These are phyloP conservation scores for Suhomyces yuchorum DNA, from an alignment of 1,139 yeast genomes.

Conservation along the genomic window DNA sequence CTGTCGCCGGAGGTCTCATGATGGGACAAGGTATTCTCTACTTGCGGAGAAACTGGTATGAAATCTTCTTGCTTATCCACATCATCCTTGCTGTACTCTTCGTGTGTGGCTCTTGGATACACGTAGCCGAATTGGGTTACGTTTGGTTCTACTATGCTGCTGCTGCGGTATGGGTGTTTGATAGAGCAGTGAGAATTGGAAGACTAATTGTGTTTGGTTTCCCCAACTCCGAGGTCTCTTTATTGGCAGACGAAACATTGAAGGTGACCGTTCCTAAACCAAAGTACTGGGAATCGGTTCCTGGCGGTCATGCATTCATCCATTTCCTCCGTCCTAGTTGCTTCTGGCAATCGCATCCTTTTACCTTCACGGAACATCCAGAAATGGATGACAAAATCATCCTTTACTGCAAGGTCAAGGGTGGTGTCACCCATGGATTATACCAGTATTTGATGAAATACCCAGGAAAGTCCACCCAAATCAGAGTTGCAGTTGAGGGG, in stretches of 20 bases:
- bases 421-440: slow-evolving; percentile 37
- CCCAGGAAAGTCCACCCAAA: slow-evolving; percentile 27
- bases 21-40: slow-evolving; percentile 38
- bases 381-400: slow-evolving; percentile 28
- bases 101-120: slow-evolving; percentile 46
- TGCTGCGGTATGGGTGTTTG: slow-evolving; percentile 47
- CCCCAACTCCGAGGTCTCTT: slow-evolving; percentile 36
- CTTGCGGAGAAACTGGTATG: slow-evolving; percentile 48
- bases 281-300: slow-evolving; percentile 40
- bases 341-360: slow-evolving; percentile 48
- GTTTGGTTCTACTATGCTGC: slow-evolving; percentile 41
- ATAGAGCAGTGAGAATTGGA: slow-evolving; percentile 40
- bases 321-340: slow-evolving; percentile 38
- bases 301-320: slow-evolving; percentile 57
- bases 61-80: slow-evolving; percentile 43
- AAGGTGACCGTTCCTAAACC: slow-evolving; percentile 46
- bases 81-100: slow-evolving; percentile 44
- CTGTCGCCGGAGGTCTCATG: slow-evolving; percentile 37
- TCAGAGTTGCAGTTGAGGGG: slow-evolving; percentile 48
- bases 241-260: slow-evolving; percentile 43
- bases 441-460: slow-evolving; percentile 25
- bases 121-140: slow-evolving; percentile 44
- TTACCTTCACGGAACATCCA: slow-evolving; percentile 27
- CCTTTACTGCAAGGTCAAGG: slow-evolving; percentile 37
- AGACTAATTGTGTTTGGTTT: slow-evolving; percentile 41